A percentile compares a stretch with the other conserved stretches of the same genome.
Conservation (phyloP, 2,329 filamentous ascomycete genomes). For the Arthrobotrys sphaeroides region DNA sequence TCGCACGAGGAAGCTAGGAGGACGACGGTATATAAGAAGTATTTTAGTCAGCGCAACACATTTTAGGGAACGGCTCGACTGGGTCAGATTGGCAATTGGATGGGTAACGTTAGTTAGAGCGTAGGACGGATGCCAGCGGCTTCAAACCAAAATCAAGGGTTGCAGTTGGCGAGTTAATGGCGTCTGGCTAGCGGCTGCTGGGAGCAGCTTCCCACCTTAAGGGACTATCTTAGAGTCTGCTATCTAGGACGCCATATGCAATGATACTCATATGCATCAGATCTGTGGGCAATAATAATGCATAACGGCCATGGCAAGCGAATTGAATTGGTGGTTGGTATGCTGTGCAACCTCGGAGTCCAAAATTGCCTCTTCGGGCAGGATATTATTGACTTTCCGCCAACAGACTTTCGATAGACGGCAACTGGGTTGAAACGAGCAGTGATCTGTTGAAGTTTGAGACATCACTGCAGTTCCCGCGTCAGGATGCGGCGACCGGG, state of each 20-base stretch:
- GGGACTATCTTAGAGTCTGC: too few species aligned
- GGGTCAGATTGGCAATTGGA: conserved; percentile 2
- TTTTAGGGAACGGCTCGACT: neutral
- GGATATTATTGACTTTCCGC: neutral
- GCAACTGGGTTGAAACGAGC: neutral
- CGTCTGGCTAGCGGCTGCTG: too few species aligned
- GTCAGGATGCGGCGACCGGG: neutral
- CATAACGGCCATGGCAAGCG: too few species aligned
- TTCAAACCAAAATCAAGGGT: neutral
- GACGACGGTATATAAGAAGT: neutral
- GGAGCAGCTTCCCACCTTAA: too few species aligned
- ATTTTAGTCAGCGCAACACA: conserved; percentile 48
- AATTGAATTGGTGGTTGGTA: neutral
- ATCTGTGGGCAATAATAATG: too few species aligned
- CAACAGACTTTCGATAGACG: neutral
- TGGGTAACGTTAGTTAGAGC: neutral
- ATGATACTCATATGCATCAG: too few species aligned
- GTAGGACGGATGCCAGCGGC: neutral
- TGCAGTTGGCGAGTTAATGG: neutral
- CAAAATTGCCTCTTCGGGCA: conserved; percentile 4
- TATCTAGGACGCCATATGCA: too few species aligned
- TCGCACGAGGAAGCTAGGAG: neutral
- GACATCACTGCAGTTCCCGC: neutral
- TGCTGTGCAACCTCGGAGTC: neutral
- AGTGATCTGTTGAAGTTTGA: neutral